Percentiles rank a stretch among this genome's conserved stretches.
These are phyloP conservation scores for Delonix regia DNA, from an alignment of 306 rosid genomes.

Conservation along the genomic window DNA sequence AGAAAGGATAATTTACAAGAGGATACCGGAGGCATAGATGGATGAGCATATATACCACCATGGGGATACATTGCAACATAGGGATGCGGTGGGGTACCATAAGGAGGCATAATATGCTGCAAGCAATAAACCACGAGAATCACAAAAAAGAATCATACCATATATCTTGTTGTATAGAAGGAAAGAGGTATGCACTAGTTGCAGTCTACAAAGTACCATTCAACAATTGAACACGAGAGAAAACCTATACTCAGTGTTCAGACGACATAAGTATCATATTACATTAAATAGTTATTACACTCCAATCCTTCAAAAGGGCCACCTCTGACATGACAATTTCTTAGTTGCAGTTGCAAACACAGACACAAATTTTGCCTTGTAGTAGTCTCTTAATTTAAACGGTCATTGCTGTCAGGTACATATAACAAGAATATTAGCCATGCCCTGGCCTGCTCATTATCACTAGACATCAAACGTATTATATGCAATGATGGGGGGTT, in stretches of 20 bases:
- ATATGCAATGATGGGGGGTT: background rate
- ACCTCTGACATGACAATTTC: background rate
- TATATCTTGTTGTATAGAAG: conserved; percentile 12
- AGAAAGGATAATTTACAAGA: conserved; percentile 38
- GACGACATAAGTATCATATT: background rate
- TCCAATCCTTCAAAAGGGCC: background rate
- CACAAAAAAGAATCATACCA: conserved; percentile 11
- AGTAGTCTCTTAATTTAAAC: background rate
- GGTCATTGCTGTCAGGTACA: background rate
- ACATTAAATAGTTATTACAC: background rate
- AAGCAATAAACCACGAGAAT: conserved; percentile 32
- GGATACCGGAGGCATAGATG: conserved; percentile 94
- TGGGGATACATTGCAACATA: conserved; percentile 99
- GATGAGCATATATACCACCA: conserved; percentile 98
- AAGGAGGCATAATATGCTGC: conserved; percentile 99
- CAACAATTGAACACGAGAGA: background rate
- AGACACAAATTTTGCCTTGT: background rate
- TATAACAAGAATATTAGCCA: background rate
- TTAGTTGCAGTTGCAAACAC: background rate
- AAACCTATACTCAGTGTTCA: background rate
- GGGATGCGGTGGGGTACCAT: conserved; percentile 97
- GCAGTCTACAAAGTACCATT: conserved; percentile 28
- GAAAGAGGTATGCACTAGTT: conserved; percentile 8
- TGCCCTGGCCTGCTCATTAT: background rate
- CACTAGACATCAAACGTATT: background rate